phyloP scores from a whole-genome alignment of 192 early-diverging fungal genomes.

The Backusella australiensis region DNA sequence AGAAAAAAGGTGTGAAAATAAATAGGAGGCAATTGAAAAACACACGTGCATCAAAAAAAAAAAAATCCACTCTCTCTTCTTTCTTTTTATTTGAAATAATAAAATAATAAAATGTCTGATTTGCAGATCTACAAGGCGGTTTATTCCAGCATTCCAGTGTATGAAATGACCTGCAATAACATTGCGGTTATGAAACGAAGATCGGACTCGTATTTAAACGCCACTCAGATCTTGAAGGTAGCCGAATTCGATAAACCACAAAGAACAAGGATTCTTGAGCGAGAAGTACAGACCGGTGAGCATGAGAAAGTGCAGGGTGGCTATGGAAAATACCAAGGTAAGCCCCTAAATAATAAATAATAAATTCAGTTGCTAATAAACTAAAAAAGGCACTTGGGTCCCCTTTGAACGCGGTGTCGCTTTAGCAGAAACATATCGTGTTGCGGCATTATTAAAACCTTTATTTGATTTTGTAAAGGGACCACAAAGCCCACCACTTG shows the following conservation, averaged over 20 bases:
- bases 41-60: background rate
- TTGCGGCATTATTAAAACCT: conserved; percentile 69
- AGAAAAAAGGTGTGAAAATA: background rate
- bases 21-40: conserved; percentile 1
- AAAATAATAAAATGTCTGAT: background rate
- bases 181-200: conserved; percentile 78
- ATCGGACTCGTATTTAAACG: conserved; percentile 91
- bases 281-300: conserved; percentile 80
- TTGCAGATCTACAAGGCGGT: conserved; percentile 78
- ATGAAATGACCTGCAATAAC: conserved; percentile 84
- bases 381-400: conserved; percentile 62
- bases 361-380: background rate
- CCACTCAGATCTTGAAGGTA: conserved; percentile 98
- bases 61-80: background rate
- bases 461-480: conserved; percentile 79
- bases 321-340: conserved; percentile 97
- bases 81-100: background rate
- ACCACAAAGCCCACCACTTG: conserved; percentile 50
- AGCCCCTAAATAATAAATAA: conserved; percentile 8
- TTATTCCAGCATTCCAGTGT: conserved; percentile 95
- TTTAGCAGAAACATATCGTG: conserved; percentile 79
- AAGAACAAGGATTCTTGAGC: conserved; percentile 91
- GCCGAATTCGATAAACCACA: conserved; percentile 91
- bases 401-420: conserved; percentile 82
- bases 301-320: conserved; percentile 99